A percentile compares a stretch with the other conserved stretches of the same genome.
phyloP scores from a whole-genome alignment of 1,284 basidiomycete genomes.

The Sanguinoderma infundibulare region DNA sequence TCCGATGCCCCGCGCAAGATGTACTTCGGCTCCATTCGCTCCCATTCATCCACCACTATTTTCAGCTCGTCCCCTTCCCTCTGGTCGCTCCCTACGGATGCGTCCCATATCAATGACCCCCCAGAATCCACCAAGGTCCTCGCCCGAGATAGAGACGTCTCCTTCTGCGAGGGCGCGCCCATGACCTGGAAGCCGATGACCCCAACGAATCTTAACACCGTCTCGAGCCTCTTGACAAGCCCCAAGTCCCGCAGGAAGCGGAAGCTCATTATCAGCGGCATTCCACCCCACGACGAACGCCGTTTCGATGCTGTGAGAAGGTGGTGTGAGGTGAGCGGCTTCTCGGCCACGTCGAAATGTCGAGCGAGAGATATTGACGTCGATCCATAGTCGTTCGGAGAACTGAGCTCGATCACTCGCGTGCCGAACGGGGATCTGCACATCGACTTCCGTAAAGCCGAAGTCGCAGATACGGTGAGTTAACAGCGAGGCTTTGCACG shows the following conservation, averaged over 20 bases:
- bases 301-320: constrained; percentile 46
- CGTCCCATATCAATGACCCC: constrained; percentile 42
- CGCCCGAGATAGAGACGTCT: constrained; percentile 28
- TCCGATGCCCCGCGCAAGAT: constrained; percentile 49
- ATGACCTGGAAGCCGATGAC: constrained; percentile 30
- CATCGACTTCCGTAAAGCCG: constrained; percentile 69
- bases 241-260: constrained; percentile 37
- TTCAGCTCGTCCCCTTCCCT: constrained; percentile 44
- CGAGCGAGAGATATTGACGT: constrained; percentile 8
- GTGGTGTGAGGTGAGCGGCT: constrained; percentile 68
- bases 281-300: constrained; percentile 37
- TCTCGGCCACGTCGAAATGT: neutral
- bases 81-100: constrained; percentile 44
- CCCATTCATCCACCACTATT: constrained; percentile 43
- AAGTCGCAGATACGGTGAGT: constrained; percentile 78
- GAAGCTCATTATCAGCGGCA: constrained; percentile 45
- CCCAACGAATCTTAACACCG: constrained; percentile 25
- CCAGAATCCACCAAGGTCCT: constrained; percentile 36
- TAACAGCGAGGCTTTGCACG: constrained; percentile 2
- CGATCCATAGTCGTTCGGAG: constrained; percentile 64
- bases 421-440: constrained; percentile 76
- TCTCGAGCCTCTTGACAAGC: constrained; percentile 31
- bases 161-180: constrained; percentile 29
- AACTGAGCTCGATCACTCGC: constrained; percentile 68
- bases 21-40: constrained; percentile 53